A percentile compares a stretch with the other conserved stretches of the same genome.
Evolutionary conservation across 2,329 filamentous ascomycete species (phyloP).

Genomic region (Stagonosporopsis rhizophila): DNA sequence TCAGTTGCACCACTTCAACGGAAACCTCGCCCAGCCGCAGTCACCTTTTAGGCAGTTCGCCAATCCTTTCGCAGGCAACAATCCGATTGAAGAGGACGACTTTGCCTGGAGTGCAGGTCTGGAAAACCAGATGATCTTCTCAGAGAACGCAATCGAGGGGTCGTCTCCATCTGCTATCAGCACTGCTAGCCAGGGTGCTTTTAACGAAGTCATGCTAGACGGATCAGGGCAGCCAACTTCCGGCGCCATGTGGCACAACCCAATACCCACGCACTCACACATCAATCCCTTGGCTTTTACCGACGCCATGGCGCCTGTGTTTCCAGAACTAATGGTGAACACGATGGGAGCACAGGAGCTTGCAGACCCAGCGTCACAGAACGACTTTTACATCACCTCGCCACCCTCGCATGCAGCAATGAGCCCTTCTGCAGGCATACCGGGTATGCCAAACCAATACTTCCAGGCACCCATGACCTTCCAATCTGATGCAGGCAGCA

Average conservation of each 20-base stretch:
- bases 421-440: slow-evolving; percentile 71
- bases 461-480: slow-evolving; percentile 72
- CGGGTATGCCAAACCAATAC: slow-evolving; percentile 66
- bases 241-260: slow-evolving; percentile 49
- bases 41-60: slow-evolving; percentile 55
- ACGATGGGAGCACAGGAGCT: slow-evolving; percentile 80
- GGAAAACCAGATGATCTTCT: slow-evolving; percentile 67
- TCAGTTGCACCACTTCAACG: slow-evolving; percentile 85
- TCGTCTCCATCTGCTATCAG: slow-evolving; percentile 97
- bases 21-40: slow-evolving; percentile 68
- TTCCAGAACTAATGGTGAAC: slow-evolving; percentile 71
- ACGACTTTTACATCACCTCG: slow-evolving; percentile 79
- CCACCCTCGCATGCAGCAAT: slow-evolving; percentile 77
- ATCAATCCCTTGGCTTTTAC: slow-evolving; percentile 72
- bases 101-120: slow-evolving; percentile 88
- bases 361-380: slow-evolving; percentile 70
- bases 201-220: slow-evolving; percentile 91
- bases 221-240: slow-evolving; percentile 59
- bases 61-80: slow-evolving; percentile 64
- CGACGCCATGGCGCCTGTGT: slow-evolving; percentile 75
- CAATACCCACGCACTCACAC: slow-evolving; percentile 71
- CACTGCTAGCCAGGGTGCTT: slow-evolving; percentile 88
- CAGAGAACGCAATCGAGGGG: slow-evolving; percentile 83
- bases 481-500: slow-evolving; percentile 69
- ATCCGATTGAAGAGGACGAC: slow-evolving; percentile 73